Base-by-base conservation (phyloP, 2,329 filamentous ascomycete genomes). In the Venturia effusa region DNA sequence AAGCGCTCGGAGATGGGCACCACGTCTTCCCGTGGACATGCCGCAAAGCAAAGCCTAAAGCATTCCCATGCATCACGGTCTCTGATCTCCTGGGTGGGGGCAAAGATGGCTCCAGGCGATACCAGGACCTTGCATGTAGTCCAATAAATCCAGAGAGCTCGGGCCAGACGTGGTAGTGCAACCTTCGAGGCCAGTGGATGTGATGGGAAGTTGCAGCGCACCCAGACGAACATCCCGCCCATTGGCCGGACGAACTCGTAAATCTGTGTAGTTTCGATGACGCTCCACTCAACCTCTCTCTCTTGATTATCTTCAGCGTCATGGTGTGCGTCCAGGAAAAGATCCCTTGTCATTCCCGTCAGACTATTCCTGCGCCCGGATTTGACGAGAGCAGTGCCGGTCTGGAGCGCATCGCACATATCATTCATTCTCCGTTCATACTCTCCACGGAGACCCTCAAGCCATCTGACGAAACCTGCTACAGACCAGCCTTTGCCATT, bases 211-310 rank as follows among this genome's bases (percentile, higher is more conserved):
- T 85, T 81, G 66, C 94, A 76, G 64, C 84, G 81, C 3, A 96
- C 70, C 92, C 92, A 97, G 64, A 95, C 76, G 74, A 96, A 97
- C 92, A 97, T 97, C 71, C 92, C 92, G 41, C 87, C 92, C 34
- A 88, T 84, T 0, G 92, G 92, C 81, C 89, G 91, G 68, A 83
- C 76, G 71, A 95, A 96, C 57, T 86, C 84, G 74, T 87, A 89
- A 68, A 96, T 82, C 66, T 82, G 81, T 0, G 84, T 88, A 76
- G 89, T 92, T 70, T 87, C 86, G 59, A 95, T 82, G 65, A 92
- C 82, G 65, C 87, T 83, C 87, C 89, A 94, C 65, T 89, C 88
- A 48, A 82, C 76, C 24, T 79, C 76, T 7, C 75, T 76, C 41
- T 63, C 69, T 24, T 69, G 67, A 45, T 68, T 66, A 54, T 66